phyloP scores from a whole-genome alignment of 768 basidiomycete genomes.

The Termitomyces sp. region DNA sequence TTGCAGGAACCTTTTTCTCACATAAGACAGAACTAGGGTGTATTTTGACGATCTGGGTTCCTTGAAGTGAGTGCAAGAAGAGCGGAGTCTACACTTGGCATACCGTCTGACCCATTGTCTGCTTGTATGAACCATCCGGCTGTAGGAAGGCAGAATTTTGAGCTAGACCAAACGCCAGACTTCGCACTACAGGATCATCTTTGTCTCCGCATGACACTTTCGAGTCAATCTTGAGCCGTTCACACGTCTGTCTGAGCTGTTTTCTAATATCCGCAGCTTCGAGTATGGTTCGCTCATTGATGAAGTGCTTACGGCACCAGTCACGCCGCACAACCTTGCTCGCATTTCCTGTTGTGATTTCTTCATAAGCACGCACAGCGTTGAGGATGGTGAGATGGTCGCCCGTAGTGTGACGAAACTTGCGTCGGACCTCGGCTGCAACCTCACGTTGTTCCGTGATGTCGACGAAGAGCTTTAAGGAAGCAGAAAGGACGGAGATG shows the following conservation, averaged over 20 bases:
- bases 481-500: constrained; percentile 77
- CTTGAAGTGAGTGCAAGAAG: neutral
- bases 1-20: constrained; percentile 79
- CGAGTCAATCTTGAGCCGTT: constrained; percentile 58
- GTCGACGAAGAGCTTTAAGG: constrained; percentile 81
- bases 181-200: constrained; percentile 65
- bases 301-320: constrained; percentile 83
- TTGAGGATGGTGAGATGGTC: constrained; percentile 93
- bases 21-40: constrained; percentile 84
- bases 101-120: constrained; percentile 68
- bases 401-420: constrained; percentile 81
- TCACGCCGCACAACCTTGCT: constrained; percentile 47
- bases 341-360: constrained; percentile 45
- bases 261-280: constrained; percentile 78
- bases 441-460: constrained; percentile 69
- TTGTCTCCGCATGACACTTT: constrained; percentile 55
- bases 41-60: constrained; percentile 68
- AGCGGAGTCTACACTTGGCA: constrained; percentile 17
- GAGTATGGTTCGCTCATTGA: constrained; percentile 78
- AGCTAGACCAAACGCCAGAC: constrained; percentile 72
- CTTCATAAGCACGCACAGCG: constrained; percentile 77
- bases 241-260: constrained; percentile 71
- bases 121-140: constrained; percentile 86
- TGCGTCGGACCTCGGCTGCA: constrained; percentile 63
- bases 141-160: constrained; percentile 83